phyloP scores from a whole-genome alignment of 2,329 filamentous ascomycete species.

The Nigrograna mackinnonii region DNA sequence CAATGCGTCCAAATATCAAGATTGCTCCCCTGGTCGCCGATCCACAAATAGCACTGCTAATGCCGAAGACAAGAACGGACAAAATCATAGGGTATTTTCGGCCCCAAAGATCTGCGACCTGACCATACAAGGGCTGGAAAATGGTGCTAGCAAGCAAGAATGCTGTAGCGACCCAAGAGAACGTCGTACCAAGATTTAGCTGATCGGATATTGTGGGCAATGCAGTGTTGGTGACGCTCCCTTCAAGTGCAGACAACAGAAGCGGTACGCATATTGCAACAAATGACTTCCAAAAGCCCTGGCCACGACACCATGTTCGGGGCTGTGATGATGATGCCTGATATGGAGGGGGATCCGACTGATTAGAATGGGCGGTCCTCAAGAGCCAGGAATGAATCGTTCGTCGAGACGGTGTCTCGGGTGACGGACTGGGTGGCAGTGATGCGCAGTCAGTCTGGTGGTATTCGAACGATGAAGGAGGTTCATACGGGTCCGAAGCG shows the following conservation, averaged over 20 bases:
- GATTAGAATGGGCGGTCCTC: too few species aligned
- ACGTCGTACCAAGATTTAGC: constrained; percentile 25
- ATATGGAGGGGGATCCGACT: too few species aligned
- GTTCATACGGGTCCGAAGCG: too few species aligned
- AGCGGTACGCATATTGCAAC: constrained; percentile 30
- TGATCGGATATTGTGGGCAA: constrained; percentile 43
- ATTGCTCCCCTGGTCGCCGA: constrained; percentile 47
- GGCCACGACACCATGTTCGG: too few species aligned
- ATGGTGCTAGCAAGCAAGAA: constrained; percentile 41
- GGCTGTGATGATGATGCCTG: too few species aligned
- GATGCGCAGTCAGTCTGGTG: too few species aligned
- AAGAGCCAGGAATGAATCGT: too few species aligned
- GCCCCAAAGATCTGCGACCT: constrained; percentile 58
- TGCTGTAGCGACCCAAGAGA: constrained; percentile 28
- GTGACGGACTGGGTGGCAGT: too few species aligned
- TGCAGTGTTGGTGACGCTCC: constrained; percentile 45
- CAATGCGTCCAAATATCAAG: constrained; percentile 58
- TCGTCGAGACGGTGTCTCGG: too few species aligned
- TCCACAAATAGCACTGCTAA: constrained; percentile 59
- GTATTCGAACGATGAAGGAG: too few species aligned
- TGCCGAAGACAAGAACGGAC: constrained; percentile 50
- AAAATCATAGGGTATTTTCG: constrained; percentile 43
- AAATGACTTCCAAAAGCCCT: constrained; percentile 36
- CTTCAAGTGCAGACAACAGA: constrained; percentile 41
- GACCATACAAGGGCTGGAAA: constrained; percentile 55